A percentile compares a stretch with the other conserved stretches of the same genome.
Evolutionary conservation across 352 stramenopile genomes (phyloP).

Genomic region (Phytophthora citricola): DNA sequence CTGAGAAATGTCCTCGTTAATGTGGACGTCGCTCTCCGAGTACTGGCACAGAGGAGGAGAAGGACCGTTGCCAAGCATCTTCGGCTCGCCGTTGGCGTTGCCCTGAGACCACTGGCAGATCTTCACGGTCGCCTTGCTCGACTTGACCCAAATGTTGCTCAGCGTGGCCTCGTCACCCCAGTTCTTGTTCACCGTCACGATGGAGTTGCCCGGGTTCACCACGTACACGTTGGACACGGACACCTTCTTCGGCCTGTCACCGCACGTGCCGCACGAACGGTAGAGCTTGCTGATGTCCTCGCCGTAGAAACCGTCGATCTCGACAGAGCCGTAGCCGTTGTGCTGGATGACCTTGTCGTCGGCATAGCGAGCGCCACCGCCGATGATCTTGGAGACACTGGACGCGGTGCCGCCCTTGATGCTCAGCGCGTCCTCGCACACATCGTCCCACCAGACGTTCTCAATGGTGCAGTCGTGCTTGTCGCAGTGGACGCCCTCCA

Average conservation of each 20-base stretch:
- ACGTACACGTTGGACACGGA: slow-evolving; percentile 33
- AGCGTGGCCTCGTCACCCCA: slow-evolving; percentile 45
- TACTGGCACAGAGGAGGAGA: slow-evolving; percentile 30
- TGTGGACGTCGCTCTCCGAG: slow-evolving; percentile 32
- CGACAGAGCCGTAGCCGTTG: slow-evolving; percentile 22
- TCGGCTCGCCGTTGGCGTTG: slow-evolving; percentile 20
- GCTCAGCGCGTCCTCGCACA: slow-evolving; percentile 25
- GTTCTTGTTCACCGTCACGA: slow-evolving; percentile 52
- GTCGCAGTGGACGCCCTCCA: slow-evolving; percentile 21
- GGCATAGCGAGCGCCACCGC: slow-evolving; percentile 37
- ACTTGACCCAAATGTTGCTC: slow-evolving; percentile 43
- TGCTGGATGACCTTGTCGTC: slow-evolving; percentile 53
- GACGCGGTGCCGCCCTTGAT: slow-evolving; percentile 42
- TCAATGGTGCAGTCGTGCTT: slow-evolving; percentile 15
- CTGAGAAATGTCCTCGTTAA: slow-evolving; percentile 29
- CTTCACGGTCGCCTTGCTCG: slow-evolving; percentile 19
- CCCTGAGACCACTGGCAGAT: slow-evolving; percentile 45
- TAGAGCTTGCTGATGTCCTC: slow-evolving; percentile 28
- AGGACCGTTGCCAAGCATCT: slow-evolving; percentile 36
- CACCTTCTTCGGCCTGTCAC: slow-evolving; percentile 4
- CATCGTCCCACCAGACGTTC: slow-evolving; percentile 18
- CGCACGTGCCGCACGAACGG: slow-evolving; percentile 28
- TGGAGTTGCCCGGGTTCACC: slow-evolving; percentile 39
- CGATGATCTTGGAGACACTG: slow-evolving; percentile 31
- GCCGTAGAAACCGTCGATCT: slow-evolving; percentile 27